Evolutionary conservation across 2,329 filamentous ascomycete species (phyloP).

Genomic region (Polychaeton citri): DNA sequence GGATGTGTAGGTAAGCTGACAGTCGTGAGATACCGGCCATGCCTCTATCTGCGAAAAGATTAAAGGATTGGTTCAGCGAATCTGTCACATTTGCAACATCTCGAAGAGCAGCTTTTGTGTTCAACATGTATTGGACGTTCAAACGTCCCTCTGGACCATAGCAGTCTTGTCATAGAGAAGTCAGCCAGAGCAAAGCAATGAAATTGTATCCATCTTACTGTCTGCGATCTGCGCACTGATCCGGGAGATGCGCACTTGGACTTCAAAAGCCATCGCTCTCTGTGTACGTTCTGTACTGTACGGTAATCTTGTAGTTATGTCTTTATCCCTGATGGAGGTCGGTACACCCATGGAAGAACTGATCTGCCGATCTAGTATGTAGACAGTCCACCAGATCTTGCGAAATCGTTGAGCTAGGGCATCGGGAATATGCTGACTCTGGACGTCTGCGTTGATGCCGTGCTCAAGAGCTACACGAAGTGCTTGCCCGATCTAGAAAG

Average conservation of each 20-base stretch:
- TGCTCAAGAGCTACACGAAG: constrained; percentile 36
- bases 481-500: constrained; percentile 39
- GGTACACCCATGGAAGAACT: constrained; percentile 41
- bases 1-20: constrained; percentile 10
- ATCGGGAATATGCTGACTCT: constrained; percentile 27
- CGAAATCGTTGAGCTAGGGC: constrained; percentile 33
- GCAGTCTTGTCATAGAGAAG: constrained; percentile 7
- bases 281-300: constrained; percentile 27
- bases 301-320: constrained; percentile 36
- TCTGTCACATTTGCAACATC: constrained; percentile 10
- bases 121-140: constrained; percentile 8
- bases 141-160: constrained; percentile 9
- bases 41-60: constrained; percentile 4
- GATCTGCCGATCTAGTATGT: constrained; percentile 41
- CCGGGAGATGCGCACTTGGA: constrained; percentile 35
- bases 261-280: constrained; percentile 26
- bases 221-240: constrained; percentile 32
- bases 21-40: constrained; percentile 10
- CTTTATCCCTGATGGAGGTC: constrained; percentile 36
- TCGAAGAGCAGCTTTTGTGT: constrained; percentile 11
- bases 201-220: constrained; percentile 21
- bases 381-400: constrained; percentile 42
- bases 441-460: constrained; percentile 42
- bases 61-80: constrained; percentile 8
- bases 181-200: no score